A percentile compares a stretch with the other conserved stretches of the same genome.
phyloP scores from a whole-genome alignment of 2,329 filamentous ascomycete species.

The Nemania bipapillata region DNA sequence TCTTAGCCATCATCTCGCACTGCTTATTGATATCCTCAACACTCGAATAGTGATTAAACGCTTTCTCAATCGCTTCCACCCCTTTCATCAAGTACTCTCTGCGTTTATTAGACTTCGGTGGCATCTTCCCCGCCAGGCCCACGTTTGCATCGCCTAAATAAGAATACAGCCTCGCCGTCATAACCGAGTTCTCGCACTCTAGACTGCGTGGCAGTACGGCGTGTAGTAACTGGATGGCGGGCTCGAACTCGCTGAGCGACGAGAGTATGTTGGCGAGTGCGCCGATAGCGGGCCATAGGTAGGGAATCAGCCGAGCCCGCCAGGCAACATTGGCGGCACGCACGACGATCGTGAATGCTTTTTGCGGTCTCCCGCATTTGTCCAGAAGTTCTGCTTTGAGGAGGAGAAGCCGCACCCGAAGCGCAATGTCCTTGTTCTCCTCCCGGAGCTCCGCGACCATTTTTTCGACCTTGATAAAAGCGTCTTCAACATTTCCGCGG shows the following conservation, averaged over 20 bases:
- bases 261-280: conserved; percentile 75
- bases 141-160: conserved; percentile 80
- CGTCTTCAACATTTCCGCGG: conserved; percentile 60
- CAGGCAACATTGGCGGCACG: conserved; percentile 79
- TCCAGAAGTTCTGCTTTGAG: conserved; percentile 77
- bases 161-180: conserved; percentile 74
- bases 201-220: conserved; percentile 79
- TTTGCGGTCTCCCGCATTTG: conserved; percentile 73
- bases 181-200: conserved; percentile 72
- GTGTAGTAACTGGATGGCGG: conserved; percentile 71
- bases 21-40: conserved; percentile 76
- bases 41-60: conserved; percentile 71
- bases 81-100: conserved; percentile 69
- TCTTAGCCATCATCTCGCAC: conserved; percentile 84
- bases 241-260: conserved; percentile 75
- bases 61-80: conserved; percentile 69
- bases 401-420: conserved; percentile 76
- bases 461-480: conserved; percentile 61
- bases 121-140: conserved; percentile 73
- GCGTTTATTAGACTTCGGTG: conserved; percentile 57
- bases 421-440: conserved; percentile 65
- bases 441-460: conserved; percentile 58
- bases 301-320: conserved; percentile 73
- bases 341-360: conserved; percentile 80
- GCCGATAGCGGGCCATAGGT: conserved; percentile 77